phyloP scores from a whole-genome alignment of 2,329 filamentous ascomycete species.

The Penicillium hesseltinei region DNA sequence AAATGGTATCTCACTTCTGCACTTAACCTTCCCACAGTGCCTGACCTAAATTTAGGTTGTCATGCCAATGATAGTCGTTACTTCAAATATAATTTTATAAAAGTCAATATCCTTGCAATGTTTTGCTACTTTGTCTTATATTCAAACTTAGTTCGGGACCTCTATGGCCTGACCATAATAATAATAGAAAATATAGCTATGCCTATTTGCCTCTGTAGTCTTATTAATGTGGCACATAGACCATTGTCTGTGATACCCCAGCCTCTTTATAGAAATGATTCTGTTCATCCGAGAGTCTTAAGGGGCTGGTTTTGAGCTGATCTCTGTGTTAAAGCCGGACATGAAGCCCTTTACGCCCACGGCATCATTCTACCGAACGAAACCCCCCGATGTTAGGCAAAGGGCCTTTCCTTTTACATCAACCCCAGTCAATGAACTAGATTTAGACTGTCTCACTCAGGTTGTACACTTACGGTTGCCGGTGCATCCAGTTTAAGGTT shows the following conservation, averaged over 20 bases:
- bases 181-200: not conserved
- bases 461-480: conserved; percentile 1
- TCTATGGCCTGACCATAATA: not conserved
- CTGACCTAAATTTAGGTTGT: conserved; percentile 5
- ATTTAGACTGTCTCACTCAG: conserved; percentile 2
- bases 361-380: not conserved
- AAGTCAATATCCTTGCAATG: not conserved
- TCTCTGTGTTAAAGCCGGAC: not conserved
- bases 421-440: not conserved
- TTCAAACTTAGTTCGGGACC: not conserved
- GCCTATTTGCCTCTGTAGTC: not conserved
- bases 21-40: not conserved
- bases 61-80: not conserved
- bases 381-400: not conserved
- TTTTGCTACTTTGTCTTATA: conserved; percentile 1
- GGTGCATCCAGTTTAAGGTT: conserved; percentile 3
- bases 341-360: not conserved
- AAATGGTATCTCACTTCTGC: not conserved
- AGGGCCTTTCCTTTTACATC: not conserved
- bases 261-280: not conserved
- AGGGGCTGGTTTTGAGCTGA: not conserved
- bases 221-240: not conserved
- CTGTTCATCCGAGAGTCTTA: not conserved
- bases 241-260: conserved; percentile 1
- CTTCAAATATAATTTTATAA: not conserved